Base-by-base conservation (phyloP, 108 stramenopile species). In the Mediolabrus comicus region DNA sequence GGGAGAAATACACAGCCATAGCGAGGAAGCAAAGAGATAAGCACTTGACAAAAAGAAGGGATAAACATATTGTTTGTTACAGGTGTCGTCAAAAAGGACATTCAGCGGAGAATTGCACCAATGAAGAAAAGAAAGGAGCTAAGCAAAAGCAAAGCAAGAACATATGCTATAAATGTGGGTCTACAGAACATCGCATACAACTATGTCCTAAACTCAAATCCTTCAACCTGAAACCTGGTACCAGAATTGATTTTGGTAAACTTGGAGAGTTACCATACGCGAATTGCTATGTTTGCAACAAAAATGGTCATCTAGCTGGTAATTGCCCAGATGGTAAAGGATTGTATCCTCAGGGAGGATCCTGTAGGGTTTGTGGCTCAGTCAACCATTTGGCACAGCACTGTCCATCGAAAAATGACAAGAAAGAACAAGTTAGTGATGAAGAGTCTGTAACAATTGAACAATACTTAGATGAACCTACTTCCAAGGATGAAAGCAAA, bases 91-190 rank as follows among this genome's bases (percentile, higher is more conserved):
- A 85, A 62, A 75, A 52, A 38, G 92, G 92, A 0, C 92, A 94
- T 58, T 62, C 72, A 7, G 85, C 86, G 3, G 74, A 77, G 24
- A 63, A 83, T 30, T 94, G 92, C 64, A 87, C 87, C 11, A 61
- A 62, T 14, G 65, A 4, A 35, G 53, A 41, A 57, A 69, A 57
- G 27, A 24, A 74, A 32, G 10, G 22, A 39, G 22, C 11, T 7
- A 13, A 27, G 8, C 11, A 67, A 22, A 72, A 74, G 52, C 31
- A 65, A 54, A 28, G 29, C 36, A 43, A 57, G 11, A 75, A 52
- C 46, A 79, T 89, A 19, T 94, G 92, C 62, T 94, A 85, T 80
- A 90, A 90, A 67, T 94, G 92, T 69, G 92, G 92, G 2, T 83
- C 79, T 22, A 80, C 69, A 1, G 90, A 94, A 32, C 92, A 94